These are phyloP conservation scores for Chaetomiaceae sp. DNA, from an alignment of 2,329 filamentous ascomycete species.

Conservation along the genomic window DNA sequence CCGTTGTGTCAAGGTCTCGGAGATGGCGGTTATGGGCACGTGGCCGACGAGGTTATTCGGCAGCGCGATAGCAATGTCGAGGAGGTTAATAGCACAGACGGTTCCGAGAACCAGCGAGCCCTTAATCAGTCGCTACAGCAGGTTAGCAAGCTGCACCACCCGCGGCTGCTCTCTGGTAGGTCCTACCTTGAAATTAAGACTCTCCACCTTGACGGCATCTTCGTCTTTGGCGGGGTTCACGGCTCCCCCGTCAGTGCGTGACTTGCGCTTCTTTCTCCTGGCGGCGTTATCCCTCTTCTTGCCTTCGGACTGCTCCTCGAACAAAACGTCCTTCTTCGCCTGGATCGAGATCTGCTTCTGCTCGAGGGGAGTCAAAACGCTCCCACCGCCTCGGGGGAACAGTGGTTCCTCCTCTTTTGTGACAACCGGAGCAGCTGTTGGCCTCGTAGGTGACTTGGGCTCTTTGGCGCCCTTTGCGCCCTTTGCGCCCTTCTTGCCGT, in stretches of 20 bases:
- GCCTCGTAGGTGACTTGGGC: constrained; percentile 32
- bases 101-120: constrained; percentile 87
- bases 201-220: constrained; percentile 68
- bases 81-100: constrained; percentile 71
- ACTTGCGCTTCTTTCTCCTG: constrained; percentile 52
- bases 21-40: constrained; percentile 88
- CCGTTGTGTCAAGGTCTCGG: constrained; percentile 68
- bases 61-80: constrained; percentile 75
- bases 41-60: constrained; percentile 92
- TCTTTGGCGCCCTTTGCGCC: constrained; percentile 18
- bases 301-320: constrained; percentile 68
- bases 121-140: constrained; percentile 66
- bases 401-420: constrained; percentile 74
- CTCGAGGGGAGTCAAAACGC: constrained; percentile 85
- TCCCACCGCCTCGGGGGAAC: constrained; percentile 89
- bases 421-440: constrained; percentile 33
- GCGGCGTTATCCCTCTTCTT: constrained; percentile 41
- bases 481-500: constrained; percentile 25
- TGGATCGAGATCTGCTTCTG: constrained; percentile 95
- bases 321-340: constrained; percentile 85
- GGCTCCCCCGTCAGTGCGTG: constrained; percentile 48
- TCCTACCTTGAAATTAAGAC: constrained; percentile 80
- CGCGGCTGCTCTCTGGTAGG: not conserved
- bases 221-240: constrained; percentile 51
- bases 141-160: constrained; percentile 5